phyloP scores from a whole-genome alignment of 805 yeast species.

The Myxozyma kluyveri region DNA sequence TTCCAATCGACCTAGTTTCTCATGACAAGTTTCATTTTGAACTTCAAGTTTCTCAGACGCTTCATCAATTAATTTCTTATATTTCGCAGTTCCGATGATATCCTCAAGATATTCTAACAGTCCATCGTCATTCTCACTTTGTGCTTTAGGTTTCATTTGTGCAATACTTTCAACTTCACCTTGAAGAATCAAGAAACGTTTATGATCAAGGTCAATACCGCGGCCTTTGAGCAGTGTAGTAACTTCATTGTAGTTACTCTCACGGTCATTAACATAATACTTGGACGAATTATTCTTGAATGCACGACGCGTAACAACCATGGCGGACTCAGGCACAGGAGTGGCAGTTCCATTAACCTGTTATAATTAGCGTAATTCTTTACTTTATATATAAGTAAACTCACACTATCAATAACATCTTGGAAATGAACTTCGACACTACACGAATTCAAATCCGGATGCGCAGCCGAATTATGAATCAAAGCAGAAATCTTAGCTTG shows the following conservation, averaged over 20 bases:
- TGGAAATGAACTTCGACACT: slow-evolving; percentile 88
- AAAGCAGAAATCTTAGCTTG: slow-evolving; percentile 90
- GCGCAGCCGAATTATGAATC: slow-evolving; percentile 82
- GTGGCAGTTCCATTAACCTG: slow-evolving; percentile 45
- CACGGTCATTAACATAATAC: slow-evolving; percentile 68
- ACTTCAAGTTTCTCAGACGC: slow-evolving; percentile 59
- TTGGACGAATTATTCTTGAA: slow-evolving; percentile 70
- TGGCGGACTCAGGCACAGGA: slow-evolving; percentile 51
- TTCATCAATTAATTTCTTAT: slow-evolving; percentile 72
- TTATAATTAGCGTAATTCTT: slow-evolving; percentile 33
- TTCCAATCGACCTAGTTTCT: slow-evolving; percentile 74
- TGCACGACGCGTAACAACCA: slow-evolving; percentile 80
- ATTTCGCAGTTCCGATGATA: slow-evolving; percentile 89
- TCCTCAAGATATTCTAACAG: slow-evolving; percentile 91
- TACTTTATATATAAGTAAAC: neutral
- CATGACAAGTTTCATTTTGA: slow-evolving; percentile 75
- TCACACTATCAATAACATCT: slow-evolving; percentile 58
- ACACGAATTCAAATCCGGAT: slow-evolving; percentile 66
- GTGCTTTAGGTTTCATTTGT: slow-evolving; percentile 98
- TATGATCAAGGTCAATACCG: slow-evolving; percentile 93
- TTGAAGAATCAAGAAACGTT: slow-evolving; percentile 87
- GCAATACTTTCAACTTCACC: slow-evolving; percentile 99
- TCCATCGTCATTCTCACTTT: slow-evolving; percentile 88
- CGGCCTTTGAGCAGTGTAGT: slow-evolving; percentile 67
- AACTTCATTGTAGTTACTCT: slow-evolving; percentile 74